Conservation (phyloP, 192 early-diverging fungal genomes). For the Backusella sp. region DNA sequence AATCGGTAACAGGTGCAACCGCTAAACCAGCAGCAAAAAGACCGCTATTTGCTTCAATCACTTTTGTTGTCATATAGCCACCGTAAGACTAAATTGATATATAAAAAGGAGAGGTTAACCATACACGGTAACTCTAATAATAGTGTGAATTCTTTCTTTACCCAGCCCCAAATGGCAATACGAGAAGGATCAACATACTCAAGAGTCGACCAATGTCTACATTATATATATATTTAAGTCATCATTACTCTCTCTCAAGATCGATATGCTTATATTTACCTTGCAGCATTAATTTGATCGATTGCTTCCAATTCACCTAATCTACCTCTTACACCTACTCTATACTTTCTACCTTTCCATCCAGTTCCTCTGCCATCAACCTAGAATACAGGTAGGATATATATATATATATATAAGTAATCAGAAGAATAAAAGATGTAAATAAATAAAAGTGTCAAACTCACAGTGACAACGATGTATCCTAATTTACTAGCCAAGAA, state of each 20-base stretch:
- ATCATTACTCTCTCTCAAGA: not conserved
- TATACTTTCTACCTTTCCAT: constrained; percentile 79
- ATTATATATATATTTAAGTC: not conserved
- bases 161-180: constrained; percentile 97
- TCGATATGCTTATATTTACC: constrained; percentile 38
- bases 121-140: not conserved
- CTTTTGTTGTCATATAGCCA: constrained; percentile 83
- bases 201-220: constrained; percentile 51
- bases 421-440: not conserved
- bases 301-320: constrained; percentile 81
- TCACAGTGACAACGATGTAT: constrained; percentile 66
- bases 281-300: constrained; percentile 88
- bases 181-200: constrained; percentile 77
- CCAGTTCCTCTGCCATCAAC: constrained; percentile 92
- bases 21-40: constrained; percentile 85
- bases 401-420: constrained; percentile 25
- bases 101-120: not conserved
- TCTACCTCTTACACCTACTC: constrained; percentile 67
- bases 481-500: constrained; percentile 62
- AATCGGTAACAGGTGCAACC: constrained; percentile 96
- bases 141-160: constrained; percentile 20
- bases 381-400: not conserved
- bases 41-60: constrained; percentile 80
- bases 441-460: not conserved
- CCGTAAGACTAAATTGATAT: constrained; percentile 73